Evolutionary conservation across 805 yeast species (phyloP).

Genomic region (Myxozyma monticola): DNA sequence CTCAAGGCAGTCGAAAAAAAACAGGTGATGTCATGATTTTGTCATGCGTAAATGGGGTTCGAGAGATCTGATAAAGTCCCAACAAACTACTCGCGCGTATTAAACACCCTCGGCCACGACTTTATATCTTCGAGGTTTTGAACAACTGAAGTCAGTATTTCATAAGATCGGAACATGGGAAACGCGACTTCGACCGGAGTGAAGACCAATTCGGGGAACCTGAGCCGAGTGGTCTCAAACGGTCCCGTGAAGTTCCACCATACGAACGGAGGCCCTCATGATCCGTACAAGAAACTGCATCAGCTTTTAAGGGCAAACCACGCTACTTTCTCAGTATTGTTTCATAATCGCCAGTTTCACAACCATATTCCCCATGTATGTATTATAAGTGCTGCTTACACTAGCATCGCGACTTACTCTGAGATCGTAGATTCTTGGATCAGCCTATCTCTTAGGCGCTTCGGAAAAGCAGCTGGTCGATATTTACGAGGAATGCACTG

Average conservation of each 20-base stretch:
- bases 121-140: no score
- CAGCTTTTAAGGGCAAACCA: constrained; percentile 39
- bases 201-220: no score
- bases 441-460: constrained; percentile 44
- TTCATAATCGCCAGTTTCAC: constrained; percentile 35
- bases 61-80: not conserved
- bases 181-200: no score
- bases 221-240: no score
- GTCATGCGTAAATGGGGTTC: no score
- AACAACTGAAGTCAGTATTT: no score
- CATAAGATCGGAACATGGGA: no score
- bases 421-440: constrained; percentile 31
- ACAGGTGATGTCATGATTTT: no score
- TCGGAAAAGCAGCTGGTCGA: constrained; percentile 35
- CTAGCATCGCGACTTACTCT: not conserved
- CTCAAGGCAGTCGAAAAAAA: no score
- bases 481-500: constrained; percentile 36
- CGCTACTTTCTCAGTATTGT: constrained; percentile 36
- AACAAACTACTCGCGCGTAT: not conserved
- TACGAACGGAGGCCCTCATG: constrained; percentile 6
- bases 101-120: no score
- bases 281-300: constrained; percentile 31
- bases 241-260: no score
- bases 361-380: constrained; percentile 38
- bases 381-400: not conserved